These are phyloP conservation scores for Aspergillus proliferans DNA, from an alignment of 2,329 filamentous ascomycete species.

Conservation along the genomic window DNA sequence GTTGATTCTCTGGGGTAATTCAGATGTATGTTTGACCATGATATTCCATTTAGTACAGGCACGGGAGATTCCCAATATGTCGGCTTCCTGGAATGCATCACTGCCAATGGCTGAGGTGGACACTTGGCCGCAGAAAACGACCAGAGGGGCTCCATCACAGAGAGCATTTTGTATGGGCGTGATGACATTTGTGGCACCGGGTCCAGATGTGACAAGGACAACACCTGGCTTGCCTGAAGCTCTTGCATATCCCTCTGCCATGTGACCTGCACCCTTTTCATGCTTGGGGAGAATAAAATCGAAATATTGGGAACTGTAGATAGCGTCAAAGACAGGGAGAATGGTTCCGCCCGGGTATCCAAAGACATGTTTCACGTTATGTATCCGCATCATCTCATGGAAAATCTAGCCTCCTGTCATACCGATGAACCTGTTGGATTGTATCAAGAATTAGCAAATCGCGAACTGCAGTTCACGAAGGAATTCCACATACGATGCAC, in stretches of 20 bases:
- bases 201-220: slow-evolving; percentile 88
- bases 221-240: slow-evolving; percentile 87
- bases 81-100: slow-evolving; percentile 91
- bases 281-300: slow-evolving; percentile 87
- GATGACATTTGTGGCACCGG: slow-evolving; percentile 87
- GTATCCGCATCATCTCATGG: slow-evolving; percentile 89
- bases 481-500: not conserved
- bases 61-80: slow-evolving; percentile 81
- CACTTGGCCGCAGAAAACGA: slow-evolving; percentile 90
- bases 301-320: slow-evolving; percentile 90
- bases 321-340: slow-evolving; percentile 91
- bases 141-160: slow-evolving; percentile 84
- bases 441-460: not conserved
- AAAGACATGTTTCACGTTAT: slow-evolving; percentile 79
- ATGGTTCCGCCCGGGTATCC: slow-evolving; percentile 89
- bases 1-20: slow-evolving; percentile 82
- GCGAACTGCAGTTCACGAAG: not conserved
- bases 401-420: slow-evolving; percentile 88
- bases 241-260: slow-evolving; percentile 91
- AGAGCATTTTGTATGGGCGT: slow-evolving; percentile 91
- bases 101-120: slow-evolving; percentile 77
- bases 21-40: slow-evolving; percentile 85
- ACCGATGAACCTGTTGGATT: slow-evolving; percentile 62
- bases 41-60: slow-evolving; percentile 97
- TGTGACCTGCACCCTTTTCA: slow-evolving; percentile 88